Conservation (phyloP, 2,329 filamentous ascomycete species). For the Fusarium sp. region DNA sequence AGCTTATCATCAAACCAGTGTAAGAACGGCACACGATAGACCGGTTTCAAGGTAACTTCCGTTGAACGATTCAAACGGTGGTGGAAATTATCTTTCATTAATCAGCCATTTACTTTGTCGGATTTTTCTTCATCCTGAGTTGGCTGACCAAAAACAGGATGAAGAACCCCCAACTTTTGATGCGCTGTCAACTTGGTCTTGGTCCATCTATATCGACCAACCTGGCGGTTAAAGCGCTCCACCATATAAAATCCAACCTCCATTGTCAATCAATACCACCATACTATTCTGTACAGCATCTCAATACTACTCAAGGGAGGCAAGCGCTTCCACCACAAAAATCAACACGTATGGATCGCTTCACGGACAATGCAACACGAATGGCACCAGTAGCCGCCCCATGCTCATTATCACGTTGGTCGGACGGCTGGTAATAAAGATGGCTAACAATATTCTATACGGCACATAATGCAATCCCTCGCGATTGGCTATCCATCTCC, state of each 20-base stretch:
- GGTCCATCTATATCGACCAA: constrained; percentile 2
- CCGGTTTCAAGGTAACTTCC: constrained; percentile 23
- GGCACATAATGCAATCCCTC: neutral
- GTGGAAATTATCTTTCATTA: neutral
- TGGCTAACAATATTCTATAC: constrained; percentile 8
- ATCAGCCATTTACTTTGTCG: neutral
- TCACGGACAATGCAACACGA: constrained; percentile 25
- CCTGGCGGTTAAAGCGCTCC: constrained; percentile 29
- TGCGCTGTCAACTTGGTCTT: constrained; percentile 17
- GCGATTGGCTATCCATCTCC: constrained; percentile 7
- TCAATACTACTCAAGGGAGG: neutral
- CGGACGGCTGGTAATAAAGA: neutral
- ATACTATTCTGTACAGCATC: neutral
- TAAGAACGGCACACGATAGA: constrained; percentile 14
- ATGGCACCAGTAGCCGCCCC: constrained; percentile 28
- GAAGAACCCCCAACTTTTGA: neutral
- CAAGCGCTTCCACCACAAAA: neutral
- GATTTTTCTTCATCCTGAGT: neutral
- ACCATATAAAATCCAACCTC: constrained; percentile 11
- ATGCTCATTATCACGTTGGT: constrained; percentile 7
- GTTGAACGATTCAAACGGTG: constrained; percentile 10
- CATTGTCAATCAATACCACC: neutral
- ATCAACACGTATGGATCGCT: constrained; percentile 14
- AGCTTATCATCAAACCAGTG: constrained; percentile 16
- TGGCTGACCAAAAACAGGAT: neutral